Conservation (phyloP, 805 yeast genomes). For the Pichia thaimueangensis region DNA sequence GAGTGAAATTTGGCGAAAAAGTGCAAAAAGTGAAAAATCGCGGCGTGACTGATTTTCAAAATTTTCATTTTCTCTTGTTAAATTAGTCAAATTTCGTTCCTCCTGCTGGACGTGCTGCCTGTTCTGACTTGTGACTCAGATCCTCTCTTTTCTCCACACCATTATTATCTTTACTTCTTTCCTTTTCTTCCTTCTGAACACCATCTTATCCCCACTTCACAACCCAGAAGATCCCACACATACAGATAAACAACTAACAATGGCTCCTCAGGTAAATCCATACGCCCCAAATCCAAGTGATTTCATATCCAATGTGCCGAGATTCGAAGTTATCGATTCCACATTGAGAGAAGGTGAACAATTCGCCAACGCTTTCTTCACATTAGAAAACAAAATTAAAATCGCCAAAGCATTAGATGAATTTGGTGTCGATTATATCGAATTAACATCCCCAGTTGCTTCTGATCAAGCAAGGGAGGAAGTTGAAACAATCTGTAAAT, state of each 20-base stretch:
- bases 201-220: no score
- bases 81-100: no score
- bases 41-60: no score
- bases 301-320: slow-evolving; percentile 46
- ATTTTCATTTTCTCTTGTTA: no score
- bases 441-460: slow-evolving; percentile 54
- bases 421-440: slow-evolving; percentile 56
- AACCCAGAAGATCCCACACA: neutral
- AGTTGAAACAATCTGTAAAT: slow-evolving; percentile 54
- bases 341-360: slow-evolving; percentile 61
- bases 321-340: slow-evolving; percentile 49
- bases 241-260: neutral
- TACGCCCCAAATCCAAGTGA: slow-evolving; percentile 57
- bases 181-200: neutral
- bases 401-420: slow-evolving; percentile 57
- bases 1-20: no score
- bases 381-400: slow-evolving; percentile 48
- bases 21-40: no score
- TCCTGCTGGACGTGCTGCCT: no score
- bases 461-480: slow-evolving; percentile 51
- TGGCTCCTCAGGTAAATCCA: slow-evolving; percentile 33
- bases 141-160: neutral
- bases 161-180: neutral
- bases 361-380: slow-evolving; percentile 56
- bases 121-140: no score